A percentile compares a stretch with the other conserved stretches of the same genome.
These are phyloP conservation scores for Candida tetrigidarum DNA, from an alignment of 1,139 yeast genomes.

Conservation along the genomic window DNA sequence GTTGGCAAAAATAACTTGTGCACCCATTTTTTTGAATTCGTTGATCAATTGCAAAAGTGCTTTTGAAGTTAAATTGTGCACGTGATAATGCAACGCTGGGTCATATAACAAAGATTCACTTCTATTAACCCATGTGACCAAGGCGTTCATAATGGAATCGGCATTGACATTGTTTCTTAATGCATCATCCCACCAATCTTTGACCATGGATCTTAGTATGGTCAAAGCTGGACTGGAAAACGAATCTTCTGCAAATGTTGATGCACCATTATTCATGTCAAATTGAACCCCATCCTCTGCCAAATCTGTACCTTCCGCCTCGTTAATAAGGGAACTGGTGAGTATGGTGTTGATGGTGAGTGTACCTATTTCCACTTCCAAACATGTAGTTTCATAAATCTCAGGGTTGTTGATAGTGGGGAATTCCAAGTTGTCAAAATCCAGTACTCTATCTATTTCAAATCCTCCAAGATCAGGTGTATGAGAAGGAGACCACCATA, in stretches of 20 bases:
- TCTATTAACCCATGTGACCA: conserved; percentile 88
- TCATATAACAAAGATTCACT: conserved; percentile 77
- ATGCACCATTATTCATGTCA: conserved; percentile 49
- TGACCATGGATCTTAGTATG: conserved; percentile 75
- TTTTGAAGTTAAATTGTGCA: conserved; percentile 84
- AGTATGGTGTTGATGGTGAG: conserved; percentile 84
- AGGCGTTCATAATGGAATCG: conserved; percentile 81
- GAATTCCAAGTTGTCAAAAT: conserved; percentile 66
- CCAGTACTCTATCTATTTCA: conserved; percentile 60
- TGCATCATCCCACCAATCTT: conserved; percentile 96
- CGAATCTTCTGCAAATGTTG: conserved; percentile 71
- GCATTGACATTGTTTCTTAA: conserved; percentile 70
- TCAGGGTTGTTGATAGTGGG: conserved; percentile 83
- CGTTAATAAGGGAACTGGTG: conserved; percentile 82
- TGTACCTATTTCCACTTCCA: conserved; percentile 81
- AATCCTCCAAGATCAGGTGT: conserved; percentile 87
- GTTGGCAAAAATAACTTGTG: conserved; percentile 79
- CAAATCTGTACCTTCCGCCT: conserved; percentile 87
- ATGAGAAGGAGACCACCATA: conserved; percentile 94
- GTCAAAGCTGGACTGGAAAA: conserved; percentile 78
- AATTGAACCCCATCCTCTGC: conserved; percentile 55
- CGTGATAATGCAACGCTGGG: conserved; percentile 80
- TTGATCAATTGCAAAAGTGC: conserved; percentile 80
- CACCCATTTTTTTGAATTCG: conserved; percentile 80
- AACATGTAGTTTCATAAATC: conserved; percentile 73